Conservation (phyloP, 2,329 filamentous ascomycete genomes). For the Triangularia verruculosa region DNA sequence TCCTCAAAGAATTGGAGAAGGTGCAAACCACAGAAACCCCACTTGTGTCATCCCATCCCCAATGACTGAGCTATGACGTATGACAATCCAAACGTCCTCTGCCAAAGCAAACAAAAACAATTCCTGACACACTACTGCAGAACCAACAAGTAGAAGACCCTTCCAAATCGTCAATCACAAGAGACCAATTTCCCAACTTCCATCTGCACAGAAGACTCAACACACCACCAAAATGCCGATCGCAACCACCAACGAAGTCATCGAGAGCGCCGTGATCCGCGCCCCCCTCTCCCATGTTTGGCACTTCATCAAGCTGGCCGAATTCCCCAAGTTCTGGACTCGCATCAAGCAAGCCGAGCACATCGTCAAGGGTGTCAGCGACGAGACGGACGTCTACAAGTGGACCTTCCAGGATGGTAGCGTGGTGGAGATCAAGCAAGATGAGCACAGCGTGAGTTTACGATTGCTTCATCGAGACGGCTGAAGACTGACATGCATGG, state of each 20-base stretch:
- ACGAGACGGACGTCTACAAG: conserved; percentile 65
- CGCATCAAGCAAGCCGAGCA: conserved; percentile 59
- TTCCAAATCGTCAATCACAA: background rate
- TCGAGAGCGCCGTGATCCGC: conserved; percentile 53
- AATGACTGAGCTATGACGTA: conserved; percentile 14
- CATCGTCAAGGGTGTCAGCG: conserved; percentile 55
- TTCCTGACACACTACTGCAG: background rate
- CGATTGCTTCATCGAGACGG: background rate
- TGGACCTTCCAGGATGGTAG: conserved; percentile 71
- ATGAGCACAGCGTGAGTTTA: conserved; percentile 65
- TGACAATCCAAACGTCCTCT: background rate
- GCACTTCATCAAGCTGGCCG: conserved; percentile 71
- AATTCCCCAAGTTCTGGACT: conserved; percentile 66
- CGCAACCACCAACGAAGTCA: conserved; percentile 29
- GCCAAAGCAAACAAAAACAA: background rate
- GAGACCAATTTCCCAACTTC: background rate
- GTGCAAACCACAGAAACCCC: background rate
- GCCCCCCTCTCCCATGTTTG: conserved; percentile 65
- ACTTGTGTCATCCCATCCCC: background rate
- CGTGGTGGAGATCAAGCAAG: conserved; percentile 69
- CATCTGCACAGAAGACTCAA: background rate
- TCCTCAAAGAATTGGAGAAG: background rate
- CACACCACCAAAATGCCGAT: conserved; percentile 22
- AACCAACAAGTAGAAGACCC: background rate
- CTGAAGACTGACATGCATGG: background rate